Evolutionary conservation across 2,329 filamentous ascomycete species (phyloP).

Genomic region (Cordyceps pruinosa): DNA sequence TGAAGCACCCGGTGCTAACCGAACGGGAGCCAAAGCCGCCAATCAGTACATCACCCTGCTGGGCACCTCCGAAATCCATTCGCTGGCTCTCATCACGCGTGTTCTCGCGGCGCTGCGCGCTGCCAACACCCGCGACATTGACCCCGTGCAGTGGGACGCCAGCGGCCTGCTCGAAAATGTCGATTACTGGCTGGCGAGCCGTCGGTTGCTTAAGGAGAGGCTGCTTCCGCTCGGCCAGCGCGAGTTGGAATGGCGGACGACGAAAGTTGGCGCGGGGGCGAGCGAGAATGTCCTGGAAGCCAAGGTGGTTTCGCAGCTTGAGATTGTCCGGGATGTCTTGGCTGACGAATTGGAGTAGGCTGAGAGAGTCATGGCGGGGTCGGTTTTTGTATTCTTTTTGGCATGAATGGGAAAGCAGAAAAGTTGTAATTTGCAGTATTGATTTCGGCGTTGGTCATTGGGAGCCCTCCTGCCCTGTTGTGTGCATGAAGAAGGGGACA

Average conservation of each 20-base stretch:
- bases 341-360: constrained; percentile 41
- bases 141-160: constrained; percentile 68
- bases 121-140: constrained; percentile 65
- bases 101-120: constrained; percentile 62
- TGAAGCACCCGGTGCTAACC: constrained; percentile 50
- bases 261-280: constrained; percentile 32
- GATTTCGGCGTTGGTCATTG: constrained; percentile 12
- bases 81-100: constrained; percentile 65
- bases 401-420: background rate
- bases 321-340: constrained; percentile 50
- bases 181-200: constrained; percentile 69
- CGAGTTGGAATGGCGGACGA: constrained; percentile 57
- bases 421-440: background rate
- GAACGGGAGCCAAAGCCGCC: constrained; percentile 42
- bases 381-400: constrained; percentile 11
- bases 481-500: background rate
- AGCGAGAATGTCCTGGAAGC: constrained; percentile 64
- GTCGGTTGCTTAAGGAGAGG: constrained; percentile 61
- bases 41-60: constrained; percentile 64
- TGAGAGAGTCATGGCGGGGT: constrained; percentile 14
- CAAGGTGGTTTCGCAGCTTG: constrained; percentile 64
- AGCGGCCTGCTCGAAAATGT: constrained; percentile 69
- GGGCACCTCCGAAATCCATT: constrained; percentile 70
- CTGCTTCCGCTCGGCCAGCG: constrained; percentile 66
- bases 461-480: background rate